A percentile compares a stretch with the other conserved stretches of the same genome.
Conservation (phyloP, 75 land plant species). For the Cupressus sempervirens region DNA sequence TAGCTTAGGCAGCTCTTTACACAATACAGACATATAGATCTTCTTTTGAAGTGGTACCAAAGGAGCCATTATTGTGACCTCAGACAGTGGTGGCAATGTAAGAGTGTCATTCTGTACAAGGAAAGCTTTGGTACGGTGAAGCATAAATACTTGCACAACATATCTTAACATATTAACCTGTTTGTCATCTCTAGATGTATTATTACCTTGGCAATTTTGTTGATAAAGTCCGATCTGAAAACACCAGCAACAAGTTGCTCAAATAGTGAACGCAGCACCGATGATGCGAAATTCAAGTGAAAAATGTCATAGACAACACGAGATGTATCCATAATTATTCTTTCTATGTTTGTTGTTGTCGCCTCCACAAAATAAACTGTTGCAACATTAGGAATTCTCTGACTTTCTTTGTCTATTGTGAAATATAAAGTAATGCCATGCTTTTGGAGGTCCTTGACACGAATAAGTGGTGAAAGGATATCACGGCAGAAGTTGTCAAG, state of each 20-base stretch:
- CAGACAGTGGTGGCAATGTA: constrained; percentile 74
- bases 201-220: constrained; percentile 45
- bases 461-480: constrained; percentile 85
- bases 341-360: constrained; percentile 46
- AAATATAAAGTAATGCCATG: constrained; percentile 90
- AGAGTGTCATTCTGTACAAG: constrained; percentile 62
- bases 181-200: constrained; percentile 12
- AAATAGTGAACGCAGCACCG: constrained; percentile 74
- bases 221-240: constrained; percentile 53
- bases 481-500: constrained; percentile 78
- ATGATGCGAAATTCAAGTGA: constrained; percentile 88
- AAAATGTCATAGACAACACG: constrained; percentile 62
- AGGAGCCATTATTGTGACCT: constrained; percentile 79
- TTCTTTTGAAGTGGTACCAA: constrained; percentile 67
- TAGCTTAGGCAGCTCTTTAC: constrained; percentile 72
- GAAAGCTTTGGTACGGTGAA: constrained; percentile 80
- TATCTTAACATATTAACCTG: constrained; percentile 45
- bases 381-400: constrained; percentile 84
- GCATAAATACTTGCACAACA: constrained; percentile 73
- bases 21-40: constrained; percentile 79
- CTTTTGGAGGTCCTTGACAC: constrained; percentile 82
- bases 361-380: constrained; percentile 89
- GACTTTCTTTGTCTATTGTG: constrained; percentile 79
- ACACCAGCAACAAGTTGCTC: constrained; percentile 78
- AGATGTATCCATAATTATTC: constrained; percentile 65